Evolutionary conservation across 805 yeast species (phyloP), one percentile per base, ranked within the genome.

Genomic region (Millerozyma miso): DNA sequence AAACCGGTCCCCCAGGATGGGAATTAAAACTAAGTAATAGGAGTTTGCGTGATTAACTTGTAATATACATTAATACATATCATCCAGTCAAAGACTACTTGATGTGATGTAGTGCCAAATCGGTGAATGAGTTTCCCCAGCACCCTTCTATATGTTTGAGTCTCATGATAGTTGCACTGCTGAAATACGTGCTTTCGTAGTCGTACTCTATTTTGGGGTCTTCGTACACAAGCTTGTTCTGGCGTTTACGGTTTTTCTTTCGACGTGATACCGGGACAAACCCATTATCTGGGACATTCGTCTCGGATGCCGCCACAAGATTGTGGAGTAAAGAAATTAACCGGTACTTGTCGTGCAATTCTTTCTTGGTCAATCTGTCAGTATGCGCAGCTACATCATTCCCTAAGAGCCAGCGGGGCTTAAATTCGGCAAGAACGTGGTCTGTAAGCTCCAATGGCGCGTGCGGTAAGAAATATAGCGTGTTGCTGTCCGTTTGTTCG

Each of bases 381-480:
- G 82, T 78, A 48, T 81, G 84, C 4, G 68, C 67, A 0, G 71
- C 53, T 3, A 79, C 45, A 52, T 81, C 70, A 51, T 81, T 81
- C 4, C 80, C 81, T 15, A 81, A 56, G 35, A 76, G 47, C 31
- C 60, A 53, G n/a, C 34, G 41, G 2, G 83, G 79, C 29, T 54
- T 19, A 17, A 63, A 57, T 0, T 43, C 18, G 2, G 35, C 34
- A 10, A 79, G 39, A 1, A 80, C 47, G 1, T 19, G n/a, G 33
- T 78, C 73, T 1, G 83, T 76, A 14, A 80, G 52, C 14, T 59
- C 67, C 33, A 83, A 59, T 1, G 88, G 87, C 0, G 90, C 91
- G 63, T 86, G 95, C 0, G 95, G 95, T 37, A 86, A 67, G 53
- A 78, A 85, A 56, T 67, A 83, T 2, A 86, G 59, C 0, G 71